Percentiles rank a stretch among this genome's conserved stretches.
phyloP scores from a whole-genome alignment of 805 yeast genomes.

The Metschnikowia cerradonensis region DNA sequence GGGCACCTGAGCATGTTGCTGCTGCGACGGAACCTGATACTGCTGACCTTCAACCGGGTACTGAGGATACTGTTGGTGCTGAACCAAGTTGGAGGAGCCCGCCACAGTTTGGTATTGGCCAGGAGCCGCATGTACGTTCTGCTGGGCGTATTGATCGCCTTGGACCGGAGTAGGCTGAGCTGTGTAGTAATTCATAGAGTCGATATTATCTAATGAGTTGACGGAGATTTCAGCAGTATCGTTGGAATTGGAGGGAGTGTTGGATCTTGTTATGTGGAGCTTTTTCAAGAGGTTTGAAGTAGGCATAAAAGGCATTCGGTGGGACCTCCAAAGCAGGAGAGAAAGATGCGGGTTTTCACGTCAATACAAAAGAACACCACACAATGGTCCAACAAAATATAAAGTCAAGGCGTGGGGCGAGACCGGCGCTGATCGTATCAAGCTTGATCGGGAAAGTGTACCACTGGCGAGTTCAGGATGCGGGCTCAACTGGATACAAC shows the following conservation, averaged over 20 bases:
- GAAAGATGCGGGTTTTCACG: neutral
- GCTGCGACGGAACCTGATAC: neutral
- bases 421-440: neutral
- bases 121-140: neutral
- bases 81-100: constrained; percentile 1
- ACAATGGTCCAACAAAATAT: neutral
- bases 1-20: neutral
- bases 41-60: neutral
- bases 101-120: neutral
- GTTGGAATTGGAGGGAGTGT: constrained; percentile 4
- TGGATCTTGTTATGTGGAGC: constrained; percentile 15
- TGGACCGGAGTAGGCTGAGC: neutral
- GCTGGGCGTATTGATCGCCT: constrained; percentile 6
- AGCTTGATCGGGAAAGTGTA: neutral
- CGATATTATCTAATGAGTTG: constrained; percentile 12
- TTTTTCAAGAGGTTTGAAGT: constrained; percentile 15
- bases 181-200: constrained; percentile 14
- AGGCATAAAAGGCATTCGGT: constrained; percentile 12
- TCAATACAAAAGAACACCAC: neutral
- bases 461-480: neutral
- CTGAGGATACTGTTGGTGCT: constrained; percentile 3
- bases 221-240: constrained; percentile 8
- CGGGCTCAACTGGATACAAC: neutral
- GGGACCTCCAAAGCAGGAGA: neutral
- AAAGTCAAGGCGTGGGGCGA: neutral